phyloP scores from a whole-genome alignment of 768 basidiomycete genomes.

The Macrocybe gigantea region DNA sequence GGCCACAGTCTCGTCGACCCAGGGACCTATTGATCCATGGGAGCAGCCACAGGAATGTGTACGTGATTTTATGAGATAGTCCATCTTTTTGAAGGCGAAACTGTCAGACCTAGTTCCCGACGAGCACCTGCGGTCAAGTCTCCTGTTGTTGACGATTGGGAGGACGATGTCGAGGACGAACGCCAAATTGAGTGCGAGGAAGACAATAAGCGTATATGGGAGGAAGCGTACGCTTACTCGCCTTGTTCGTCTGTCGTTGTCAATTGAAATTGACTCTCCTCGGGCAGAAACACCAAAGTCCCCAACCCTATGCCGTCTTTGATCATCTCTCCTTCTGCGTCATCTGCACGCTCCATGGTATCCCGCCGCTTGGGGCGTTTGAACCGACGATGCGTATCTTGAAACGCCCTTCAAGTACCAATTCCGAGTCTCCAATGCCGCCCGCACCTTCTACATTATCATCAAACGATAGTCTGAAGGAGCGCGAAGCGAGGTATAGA shows the following conservation, averaged over 20 bases:
- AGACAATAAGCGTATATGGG: constrained; percentile 55
- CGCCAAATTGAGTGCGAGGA: constrained; percentile 23
- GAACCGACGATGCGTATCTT: constrained; percentile 65
- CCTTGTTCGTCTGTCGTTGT: neutral
- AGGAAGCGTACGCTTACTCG: constrained; percentile 54
- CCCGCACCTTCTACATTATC: constrained; percentile 15
- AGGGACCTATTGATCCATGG: constrained; percentile 14
- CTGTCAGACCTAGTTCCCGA: constrained; percentile 8
- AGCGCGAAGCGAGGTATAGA: constrained; percentile 69
- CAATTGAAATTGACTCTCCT: neutral
- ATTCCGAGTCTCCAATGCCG: constrained; percentile 20
- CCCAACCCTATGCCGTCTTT: constrained; percentile 68
- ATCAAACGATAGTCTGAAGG: constrained; percentile 39
- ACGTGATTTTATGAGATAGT: constrained; percentile 1
- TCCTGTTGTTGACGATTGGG: constrained; percentile 20
- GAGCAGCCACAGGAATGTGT: constrained; percentile 12
- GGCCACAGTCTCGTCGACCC: constrained; percentile 10
- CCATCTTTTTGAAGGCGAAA: neutral
- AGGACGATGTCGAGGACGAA: constrained; percentile 20
- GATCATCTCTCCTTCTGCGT: constrained; percentile 32
- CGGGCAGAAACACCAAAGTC: constrained; percentile 45
- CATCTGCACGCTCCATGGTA: constrained; percentile 29
- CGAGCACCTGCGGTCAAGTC: constrained; percentile 4
- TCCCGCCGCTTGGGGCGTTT: constrained; percentile 53
- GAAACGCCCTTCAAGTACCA: constrained; percentile 50